Evolutionary conservation across 139 green algal genomes (phyloP).

Genomic region (Marvania coccoides): DNA sequence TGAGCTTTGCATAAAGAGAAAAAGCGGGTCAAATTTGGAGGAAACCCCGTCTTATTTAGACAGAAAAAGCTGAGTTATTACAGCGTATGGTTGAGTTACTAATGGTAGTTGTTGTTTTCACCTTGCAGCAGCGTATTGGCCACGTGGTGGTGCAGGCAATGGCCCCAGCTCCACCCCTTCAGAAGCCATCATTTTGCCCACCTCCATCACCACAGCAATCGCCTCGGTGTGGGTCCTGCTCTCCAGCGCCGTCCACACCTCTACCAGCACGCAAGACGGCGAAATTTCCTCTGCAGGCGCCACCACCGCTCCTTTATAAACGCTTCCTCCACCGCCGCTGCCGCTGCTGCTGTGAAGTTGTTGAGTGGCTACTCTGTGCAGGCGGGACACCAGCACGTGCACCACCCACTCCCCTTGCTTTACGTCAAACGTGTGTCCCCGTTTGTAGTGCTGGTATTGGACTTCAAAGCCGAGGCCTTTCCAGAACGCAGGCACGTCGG

Average conservation of each 20-base stretch:
- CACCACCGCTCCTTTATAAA: background rate
- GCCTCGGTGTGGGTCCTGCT: background rate
- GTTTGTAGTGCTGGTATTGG: slow-evolving; percentile 2
- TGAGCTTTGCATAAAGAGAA: no score
- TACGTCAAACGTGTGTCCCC: background rate
- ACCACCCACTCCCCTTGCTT: background rate
- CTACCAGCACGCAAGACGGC: slow-evolving; percentile 9
- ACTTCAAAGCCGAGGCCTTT: slow-evolving; percentile 13
- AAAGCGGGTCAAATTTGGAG: no score
- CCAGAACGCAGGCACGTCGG: slow-evolving; percentile 14
- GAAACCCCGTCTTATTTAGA: no score
- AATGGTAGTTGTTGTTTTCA: no score
- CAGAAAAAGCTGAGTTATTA: no score
- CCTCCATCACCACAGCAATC: background rate
- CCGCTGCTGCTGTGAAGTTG: no score
- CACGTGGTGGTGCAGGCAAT: background rate
- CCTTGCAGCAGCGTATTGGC: no score
- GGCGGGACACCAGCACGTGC: slow-evolving; percentile 4
- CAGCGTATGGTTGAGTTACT: no score
- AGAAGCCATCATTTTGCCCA: slow-evolving; percentile 9
- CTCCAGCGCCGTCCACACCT: background rate
- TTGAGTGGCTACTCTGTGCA: slow-evolving; percentile 2
- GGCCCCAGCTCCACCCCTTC: background rate
- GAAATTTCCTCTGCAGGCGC: background rate
- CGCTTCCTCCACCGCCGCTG: background rate